Conservation (phyloP, 495 filamentous ascomycete genomes). For the Pseudevernia furfuracea region DNA sequence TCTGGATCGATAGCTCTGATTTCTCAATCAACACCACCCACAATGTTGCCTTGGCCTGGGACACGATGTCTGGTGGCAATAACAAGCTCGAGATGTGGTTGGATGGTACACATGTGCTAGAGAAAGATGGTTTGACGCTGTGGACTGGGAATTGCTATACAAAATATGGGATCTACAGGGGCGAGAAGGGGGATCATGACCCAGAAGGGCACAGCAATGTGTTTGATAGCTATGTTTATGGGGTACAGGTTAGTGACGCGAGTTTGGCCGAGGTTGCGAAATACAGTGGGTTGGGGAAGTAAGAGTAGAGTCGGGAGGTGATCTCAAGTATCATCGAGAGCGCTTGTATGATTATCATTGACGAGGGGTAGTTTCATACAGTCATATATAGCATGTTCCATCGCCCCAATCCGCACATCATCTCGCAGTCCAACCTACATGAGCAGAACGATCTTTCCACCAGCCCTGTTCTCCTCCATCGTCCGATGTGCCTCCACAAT, state of each 20-base stretch:
- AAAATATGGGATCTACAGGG: constrained; percentile 32
- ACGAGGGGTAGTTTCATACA: too few relatives aligned
- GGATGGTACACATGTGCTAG: constrained; percentile 25
- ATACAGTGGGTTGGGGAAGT: constrained; percentile 23
- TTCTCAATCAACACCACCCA: constrained; percentile 16
- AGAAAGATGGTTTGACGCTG: constrained; percentile 23
- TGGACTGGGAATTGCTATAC: constrained; percentile 30
- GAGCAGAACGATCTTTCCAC: constrained; percentile 37
- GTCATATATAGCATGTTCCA: too few relatives aligned
- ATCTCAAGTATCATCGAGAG: background rate
- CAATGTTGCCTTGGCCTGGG: constrained; percentile 28
- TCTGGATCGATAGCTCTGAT: constrained; percentile 26
- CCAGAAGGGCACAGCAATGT: constrained; percentile 21
- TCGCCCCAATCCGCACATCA: background rate
- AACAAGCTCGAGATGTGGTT: constrained; percentile 27
- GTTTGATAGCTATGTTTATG: constrained; percentile 24
- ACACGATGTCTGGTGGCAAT: constrained; percentile 28
- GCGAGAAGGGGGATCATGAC: constrained; percentile 24
- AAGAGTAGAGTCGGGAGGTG: background rate
- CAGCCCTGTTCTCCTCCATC: constrained; percentile 37
- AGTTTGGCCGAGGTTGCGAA: constrained; percentile 24
- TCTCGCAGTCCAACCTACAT: constrained; percentile 1
- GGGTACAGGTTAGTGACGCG: constrained; percentile 29
- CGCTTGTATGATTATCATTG: background rate
- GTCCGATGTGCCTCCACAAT: constrained; percentile 41